Base-by-base conservation (phyloP, 106 monocot species). In the Phalaenopsis aphrodite region DNA sequence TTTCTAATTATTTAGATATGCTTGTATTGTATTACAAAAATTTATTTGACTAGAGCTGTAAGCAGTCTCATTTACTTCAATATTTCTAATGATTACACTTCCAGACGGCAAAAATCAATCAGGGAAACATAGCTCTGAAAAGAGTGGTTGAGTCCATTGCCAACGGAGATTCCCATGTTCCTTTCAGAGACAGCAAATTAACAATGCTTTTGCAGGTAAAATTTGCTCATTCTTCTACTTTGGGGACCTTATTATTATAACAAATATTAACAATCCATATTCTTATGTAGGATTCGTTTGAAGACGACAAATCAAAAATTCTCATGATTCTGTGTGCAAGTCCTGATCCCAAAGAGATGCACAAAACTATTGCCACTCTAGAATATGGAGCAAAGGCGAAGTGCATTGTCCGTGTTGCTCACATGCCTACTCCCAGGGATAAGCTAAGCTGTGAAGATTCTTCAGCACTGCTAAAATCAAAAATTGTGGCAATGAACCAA, bases 361-460 rank as follows among this genome's bases (percentile, higher is more conserved):
- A 99, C 84, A 94, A 90, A 84, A 99, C 98, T 1, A 88, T 99
- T 18, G 87, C 98, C 9, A 99, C 98, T 39, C 88, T 99, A 4
- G 98, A 99, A 38, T 99, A 99, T 75, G 98, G 98, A 10, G 98
- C 98, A 10, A 99, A 99, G 75, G 98, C 98, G 15, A 99, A 99
- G 68, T 99, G 98, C 85, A 99, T 99, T 39, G 85, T 95, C 71
- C 94, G 98, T 17, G 87, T 77, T n/a, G 89, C 98, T 75, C 89
- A 99, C 42, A 84, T 87, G 75, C 71, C 93, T 5, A 99, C 92
- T 2, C 93, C 98, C 0, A 87, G 81, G 77, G 89, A 89, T 15
- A 85, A 78, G 36, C 38, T 46, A 69, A 67, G 45, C 42, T 19
- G 80, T 9, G 92, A 90, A 1, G 92, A 93, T 49, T 88, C 90